Conservation (phyloP, 352 stramenopile genomes). For the Phytophthora fragariae region DNA sequence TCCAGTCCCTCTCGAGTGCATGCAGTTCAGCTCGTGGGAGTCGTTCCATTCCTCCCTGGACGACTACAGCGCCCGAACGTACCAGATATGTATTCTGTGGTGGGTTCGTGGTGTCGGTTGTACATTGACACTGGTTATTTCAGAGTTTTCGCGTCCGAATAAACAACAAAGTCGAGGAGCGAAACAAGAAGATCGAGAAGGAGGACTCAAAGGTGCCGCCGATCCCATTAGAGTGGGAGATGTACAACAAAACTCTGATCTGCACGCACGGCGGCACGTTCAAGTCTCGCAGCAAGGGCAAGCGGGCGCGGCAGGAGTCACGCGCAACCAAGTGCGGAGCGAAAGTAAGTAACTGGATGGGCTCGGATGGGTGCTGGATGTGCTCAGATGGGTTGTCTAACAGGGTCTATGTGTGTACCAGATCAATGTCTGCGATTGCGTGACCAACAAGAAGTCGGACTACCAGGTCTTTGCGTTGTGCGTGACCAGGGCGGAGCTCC, state of each 20-base stretch:
- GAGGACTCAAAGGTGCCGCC: not conserved
- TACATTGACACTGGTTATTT: not conserved
- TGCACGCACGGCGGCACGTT: not conserved
- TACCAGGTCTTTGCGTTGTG: not conserved
- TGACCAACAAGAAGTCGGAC: not conserved
- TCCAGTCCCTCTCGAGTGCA: not conserved
- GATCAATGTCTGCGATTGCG: not conserved
- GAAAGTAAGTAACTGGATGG: not conserved
- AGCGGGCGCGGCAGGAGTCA: not conserved
- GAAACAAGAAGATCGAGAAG: not conserved
- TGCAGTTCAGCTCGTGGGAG: not conserved
- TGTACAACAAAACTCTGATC: not conserved
- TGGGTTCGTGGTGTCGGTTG: not conserved
- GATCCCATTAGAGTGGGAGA: not conserved
- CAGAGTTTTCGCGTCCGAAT: not conserved
- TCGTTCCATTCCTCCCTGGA: not conserved
- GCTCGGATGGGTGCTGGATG: not conserved
- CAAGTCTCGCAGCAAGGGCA: not conserved
- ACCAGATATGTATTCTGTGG: not conserved
- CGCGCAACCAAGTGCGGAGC: not conserved
- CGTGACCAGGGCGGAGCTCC: not conserved
- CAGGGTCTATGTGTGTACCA: not conserved
- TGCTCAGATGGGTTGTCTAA: not conserved
- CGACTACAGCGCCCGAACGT: not conserved
- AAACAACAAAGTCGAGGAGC: not conserved